Conservation (phyloP, 768 basidiomycete species). For the Saitozyma sp. region DNA sequence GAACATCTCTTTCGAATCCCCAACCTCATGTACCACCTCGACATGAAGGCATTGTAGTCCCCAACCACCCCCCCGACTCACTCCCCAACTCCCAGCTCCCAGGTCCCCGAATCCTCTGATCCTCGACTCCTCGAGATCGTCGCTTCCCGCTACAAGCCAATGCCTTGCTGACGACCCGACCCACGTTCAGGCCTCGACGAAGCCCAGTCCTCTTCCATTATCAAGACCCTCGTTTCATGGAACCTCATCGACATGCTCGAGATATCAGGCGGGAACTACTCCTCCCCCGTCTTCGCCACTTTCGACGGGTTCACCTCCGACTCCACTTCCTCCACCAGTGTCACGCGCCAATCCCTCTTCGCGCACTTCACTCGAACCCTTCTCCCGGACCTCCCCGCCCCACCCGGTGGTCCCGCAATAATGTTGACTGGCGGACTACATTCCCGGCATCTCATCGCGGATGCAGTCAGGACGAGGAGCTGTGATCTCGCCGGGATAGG, state of each 20-base stretch:
- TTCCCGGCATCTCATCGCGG: constrained; percentile 28
- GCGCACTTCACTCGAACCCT: constrained; percentile 41
- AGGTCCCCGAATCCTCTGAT: no score
- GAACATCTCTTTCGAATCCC: not conserved
- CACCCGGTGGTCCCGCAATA: constrained; percentile 40
- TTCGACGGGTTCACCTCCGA: no score
- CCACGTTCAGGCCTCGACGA: constrained; percentile 34
- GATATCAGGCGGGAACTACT: constrained; percentile 44
- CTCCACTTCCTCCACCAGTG: no score
- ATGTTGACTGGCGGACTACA: constrained; percentile 43
- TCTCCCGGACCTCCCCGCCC: constrained; percentile 26
- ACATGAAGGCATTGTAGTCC: not conserved
- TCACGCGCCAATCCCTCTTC: constrained; percentile 40
- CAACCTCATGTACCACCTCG: no score
- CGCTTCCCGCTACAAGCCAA: no score
- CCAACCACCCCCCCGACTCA: not conserved
- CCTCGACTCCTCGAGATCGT: no score
- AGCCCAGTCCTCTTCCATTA: constrained; percentile 23
- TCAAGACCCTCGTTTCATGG: constrained; percentile 41
- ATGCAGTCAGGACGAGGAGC: constrained; percentile 21
- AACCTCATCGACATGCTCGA: constrained; percentile 38
- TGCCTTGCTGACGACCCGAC: not conserved
- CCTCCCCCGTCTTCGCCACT: constrained; percentile 11
- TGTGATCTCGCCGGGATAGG: constrained; percentile 45
- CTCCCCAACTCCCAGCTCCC: no score